phyloP scores from a whole-genome alignment of 2,329 filamentous ascomycete species.

The Pseudogymnoascus sp. region DNA sequence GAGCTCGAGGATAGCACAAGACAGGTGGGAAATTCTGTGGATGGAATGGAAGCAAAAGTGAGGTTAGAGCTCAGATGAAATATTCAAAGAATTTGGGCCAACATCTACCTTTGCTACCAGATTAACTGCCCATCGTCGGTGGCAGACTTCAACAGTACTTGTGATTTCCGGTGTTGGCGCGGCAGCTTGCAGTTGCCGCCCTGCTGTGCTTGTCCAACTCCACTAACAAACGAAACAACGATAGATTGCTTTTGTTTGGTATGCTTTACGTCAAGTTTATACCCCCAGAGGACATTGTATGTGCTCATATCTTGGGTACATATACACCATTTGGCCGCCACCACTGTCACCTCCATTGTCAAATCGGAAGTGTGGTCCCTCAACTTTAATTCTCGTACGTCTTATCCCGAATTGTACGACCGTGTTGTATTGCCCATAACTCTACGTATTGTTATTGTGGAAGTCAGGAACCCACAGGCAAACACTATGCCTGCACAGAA shows the following conservation, averaged over 20 bases:
- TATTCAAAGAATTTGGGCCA: background rate
- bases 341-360: background rate
- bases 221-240: conserved; percentile 2
- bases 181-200: background rate
- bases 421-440: background rate
- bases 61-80: conserved; percentile 51
- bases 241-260: background rate
- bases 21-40: conserved; percentile 76
- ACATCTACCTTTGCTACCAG: conserved; percentile 21
- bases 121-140: background rate
- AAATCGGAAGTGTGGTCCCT: background rate
- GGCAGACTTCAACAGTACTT: background rate
- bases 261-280: background rate
- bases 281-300: background rate
- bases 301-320: background rate
- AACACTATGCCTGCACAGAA: background rate
- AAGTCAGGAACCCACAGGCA: background rate
- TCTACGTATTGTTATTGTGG: background rate
- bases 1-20: conserved; percentile 74
- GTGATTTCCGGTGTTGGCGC: background rate
- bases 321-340: background rate
- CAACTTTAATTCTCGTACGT: background rate
- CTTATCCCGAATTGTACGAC: background rate
- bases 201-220: background rate
- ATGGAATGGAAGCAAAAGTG: conserved; percentile 63